Conservation (phyloP, 305 asterid species). For the Coffea humblotiana region DNA sequence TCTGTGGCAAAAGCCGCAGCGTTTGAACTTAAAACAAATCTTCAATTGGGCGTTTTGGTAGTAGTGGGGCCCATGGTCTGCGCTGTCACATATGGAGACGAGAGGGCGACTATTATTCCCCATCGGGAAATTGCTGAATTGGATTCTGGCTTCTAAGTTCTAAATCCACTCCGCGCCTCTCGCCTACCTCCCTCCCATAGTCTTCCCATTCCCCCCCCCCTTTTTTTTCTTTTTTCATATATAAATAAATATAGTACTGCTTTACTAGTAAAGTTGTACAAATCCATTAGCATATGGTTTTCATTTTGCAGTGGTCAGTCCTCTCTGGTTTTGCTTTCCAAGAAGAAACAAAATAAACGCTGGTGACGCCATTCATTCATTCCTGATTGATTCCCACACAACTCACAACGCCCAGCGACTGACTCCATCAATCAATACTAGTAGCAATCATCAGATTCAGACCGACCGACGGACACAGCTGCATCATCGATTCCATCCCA, state of each 20-base stretch:
- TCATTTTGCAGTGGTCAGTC: no score
- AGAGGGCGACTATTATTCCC: slow-evolving; percentile 11
- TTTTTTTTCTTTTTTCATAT: background rate
- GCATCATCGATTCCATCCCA: no score
- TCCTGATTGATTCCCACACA: no score
- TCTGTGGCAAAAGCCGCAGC: background rate
- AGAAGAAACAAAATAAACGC: background rate
- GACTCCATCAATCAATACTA: no score
- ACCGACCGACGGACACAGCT: no score
- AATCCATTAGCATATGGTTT: no score
- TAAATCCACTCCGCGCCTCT: background rate
- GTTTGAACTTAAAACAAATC: background rate
- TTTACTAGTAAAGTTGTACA: no score
- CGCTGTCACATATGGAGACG: background rate
- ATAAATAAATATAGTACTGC: no score
- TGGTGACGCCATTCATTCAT: no score
- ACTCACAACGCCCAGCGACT: no score
- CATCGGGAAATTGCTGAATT: background rate
- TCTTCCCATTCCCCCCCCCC: background rate
- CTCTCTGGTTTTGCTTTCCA: background rate
- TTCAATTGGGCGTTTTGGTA: background rate
- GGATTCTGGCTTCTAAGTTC: no score
- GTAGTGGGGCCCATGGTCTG: background rate
- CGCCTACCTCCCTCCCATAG: background rate
- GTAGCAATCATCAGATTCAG: no score